Conservation (phyloP, 2,329 filamentous ascomycete genomes). For the Colletotrichum lentis region DNA sequence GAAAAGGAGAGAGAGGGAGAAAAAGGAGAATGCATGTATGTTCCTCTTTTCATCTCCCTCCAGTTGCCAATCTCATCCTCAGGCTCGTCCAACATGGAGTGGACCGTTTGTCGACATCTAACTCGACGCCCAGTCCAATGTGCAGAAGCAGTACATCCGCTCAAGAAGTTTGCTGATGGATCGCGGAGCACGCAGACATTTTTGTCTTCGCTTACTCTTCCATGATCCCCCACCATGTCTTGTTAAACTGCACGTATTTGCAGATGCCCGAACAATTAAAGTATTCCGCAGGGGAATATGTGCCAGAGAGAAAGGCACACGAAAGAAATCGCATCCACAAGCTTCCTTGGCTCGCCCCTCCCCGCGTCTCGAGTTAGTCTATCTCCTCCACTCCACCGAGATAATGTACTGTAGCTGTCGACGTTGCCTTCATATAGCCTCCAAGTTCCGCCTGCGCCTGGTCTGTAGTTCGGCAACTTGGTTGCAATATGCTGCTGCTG, state of each 20-base stretch:
- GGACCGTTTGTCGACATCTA: slow-evolving; percentile 19
- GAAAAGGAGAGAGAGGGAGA: not conserved
- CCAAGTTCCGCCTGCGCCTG: slow-evolving; percentile 1
- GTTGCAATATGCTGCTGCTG: not conserved
- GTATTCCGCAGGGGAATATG: not conserved
- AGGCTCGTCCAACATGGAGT: slow-evolving; percentile 9
- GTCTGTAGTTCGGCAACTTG: not conserved
- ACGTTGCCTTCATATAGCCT: slow-evolving; percentile 6
- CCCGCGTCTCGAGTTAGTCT: not conserved
- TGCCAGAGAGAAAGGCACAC: slow-evolving; percentile 13
- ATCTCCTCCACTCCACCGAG: slow-evolving; percentile 3
- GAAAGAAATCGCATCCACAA: slow-evolving; percentile 15
- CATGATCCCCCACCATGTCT: no score
- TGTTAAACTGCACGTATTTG: no score
- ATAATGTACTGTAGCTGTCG: not conserved
- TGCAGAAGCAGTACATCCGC: not conserved
- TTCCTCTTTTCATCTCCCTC: slow-evolving; percentile 6
- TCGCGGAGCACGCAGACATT: slow-evolving; percentile 14
- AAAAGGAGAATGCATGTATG: slow-evolving; percentile 2
- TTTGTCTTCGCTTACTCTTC: slow-evolving; percentile 1
- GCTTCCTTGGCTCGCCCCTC: slow-evolving; percentile 23
- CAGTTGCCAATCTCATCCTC: slow-evolving; percentile 18
- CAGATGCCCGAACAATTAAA: no score
- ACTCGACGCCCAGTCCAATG: slow-evolving; percentile 6
- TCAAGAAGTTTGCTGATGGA: slow-evolving; percentile 22